Conservation (phyloP, 441 rosid species). For the Aquilaria agallochum region DNA sequence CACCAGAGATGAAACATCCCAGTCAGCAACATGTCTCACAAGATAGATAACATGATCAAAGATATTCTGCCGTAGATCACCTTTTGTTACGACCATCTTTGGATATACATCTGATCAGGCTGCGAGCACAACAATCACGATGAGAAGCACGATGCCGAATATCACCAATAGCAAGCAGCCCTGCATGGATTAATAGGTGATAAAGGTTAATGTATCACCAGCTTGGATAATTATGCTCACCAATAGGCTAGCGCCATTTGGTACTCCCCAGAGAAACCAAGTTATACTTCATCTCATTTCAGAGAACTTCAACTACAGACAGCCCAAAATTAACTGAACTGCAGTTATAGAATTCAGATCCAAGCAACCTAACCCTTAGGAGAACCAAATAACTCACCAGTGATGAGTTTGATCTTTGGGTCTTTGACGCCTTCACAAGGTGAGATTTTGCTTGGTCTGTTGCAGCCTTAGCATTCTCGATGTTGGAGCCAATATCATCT, state of each 20-base stretch:
- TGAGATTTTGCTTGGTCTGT: slow-evolving; percentile 56
- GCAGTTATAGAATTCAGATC: no score
- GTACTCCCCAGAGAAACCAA: background rate
- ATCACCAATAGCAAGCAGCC: slow-evolving; percentile 90
- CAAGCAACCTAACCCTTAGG: no score
- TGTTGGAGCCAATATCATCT: slow-evolving; percentile 73
- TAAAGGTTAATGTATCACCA: background rate
- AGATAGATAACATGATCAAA: slow-evolving; percentile 14
- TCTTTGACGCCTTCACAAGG: slow-evolving; percentile 62
- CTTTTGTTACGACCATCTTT: slow-evolving; percentile 3
- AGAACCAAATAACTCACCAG: slow-evolving; percentile 43
- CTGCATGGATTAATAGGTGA: slow-evolving; percentile 31
- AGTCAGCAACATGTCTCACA: slow-evolving; percentile 9
- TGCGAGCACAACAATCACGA: slow-evolving; percentile 65
- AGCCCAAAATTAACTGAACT: no score
- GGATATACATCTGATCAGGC: slow-evolving; percentile 35
- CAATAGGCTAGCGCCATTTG: no score
- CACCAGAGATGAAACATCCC: slow-evolving; percentile 15
- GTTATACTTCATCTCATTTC: no score
- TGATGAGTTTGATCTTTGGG: slow-evolving; percentile 83
- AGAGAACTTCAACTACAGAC: no score
- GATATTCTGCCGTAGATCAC: slow-evolving; percentile 9
- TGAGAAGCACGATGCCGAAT: slow-evolving; percentile 84
- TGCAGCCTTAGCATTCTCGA: slow-evolving; percentile 56
- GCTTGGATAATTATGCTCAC: no score